Percentiles rank a stretch among this genome's conserved stretches.
Evolutionary conservation across 495 filamentous ascomycete genomes (phyloP).

Genomic region (Bryoglossum gracile): DNA sequence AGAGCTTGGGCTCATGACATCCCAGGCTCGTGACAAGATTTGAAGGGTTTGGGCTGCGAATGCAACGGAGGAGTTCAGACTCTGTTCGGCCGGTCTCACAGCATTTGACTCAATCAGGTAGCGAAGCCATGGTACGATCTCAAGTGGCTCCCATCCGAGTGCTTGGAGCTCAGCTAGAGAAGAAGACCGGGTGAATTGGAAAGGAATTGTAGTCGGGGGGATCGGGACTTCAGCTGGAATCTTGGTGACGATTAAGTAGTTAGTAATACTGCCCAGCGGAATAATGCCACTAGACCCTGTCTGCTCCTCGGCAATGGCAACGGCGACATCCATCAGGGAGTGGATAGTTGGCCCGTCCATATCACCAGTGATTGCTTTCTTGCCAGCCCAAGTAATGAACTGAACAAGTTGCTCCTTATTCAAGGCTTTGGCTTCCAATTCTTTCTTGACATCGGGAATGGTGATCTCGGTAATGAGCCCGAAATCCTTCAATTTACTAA

Average conservation of each 20-base stretch:
- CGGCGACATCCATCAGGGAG: conserved; percentile 67
- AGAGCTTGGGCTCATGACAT: conserved; percentile 54
- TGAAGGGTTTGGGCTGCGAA: conserved; percentile 75
- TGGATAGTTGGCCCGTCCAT: conserved; percentile 56
- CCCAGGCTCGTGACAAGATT: conserved; percentile 84
- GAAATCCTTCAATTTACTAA: conserved; percentile 68
- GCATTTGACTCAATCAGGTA: conserved; percentile 62
- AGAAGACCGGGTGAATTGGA: conserved; percentile 53
- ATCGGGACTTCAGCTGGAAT: conserved; percentile 79
- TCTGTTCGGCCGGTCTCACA: conserved; percentile 37
- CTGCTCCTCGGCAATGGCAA: conserved; percentile 66
- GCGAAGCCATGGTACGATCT: conserved; percentile 72
- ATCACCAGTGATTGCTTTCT: conserved; percentile 57
- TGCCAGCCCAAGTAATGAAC: conserved; percentile 76
- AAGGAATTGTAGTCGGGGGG: conserved; percentile 76
- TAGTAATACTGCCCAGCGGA: conserved; percentile 62
- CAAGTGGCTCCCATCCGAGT: conserved; percentile 76
- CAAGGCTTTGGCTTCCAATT: conserved; percentile 70
- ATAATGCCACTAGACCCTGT: conserved; percentile 58
- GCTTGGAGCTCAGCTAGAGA: conserved; percentile 52
- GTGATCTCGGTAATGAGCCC: conserved; percentile 79
- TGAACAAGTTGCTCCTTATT: conserved; percentile 63
- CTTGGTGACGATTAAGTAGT: conserved; percentile 63
- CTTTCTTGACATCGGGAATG: conserved; percentile 72
- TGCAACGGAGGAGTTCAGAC: conserved; percentile 60